phyloP scores from a whole-genome alignment of 1,284 basidiomycete species.

The Trichosporon sp. region DNA sequence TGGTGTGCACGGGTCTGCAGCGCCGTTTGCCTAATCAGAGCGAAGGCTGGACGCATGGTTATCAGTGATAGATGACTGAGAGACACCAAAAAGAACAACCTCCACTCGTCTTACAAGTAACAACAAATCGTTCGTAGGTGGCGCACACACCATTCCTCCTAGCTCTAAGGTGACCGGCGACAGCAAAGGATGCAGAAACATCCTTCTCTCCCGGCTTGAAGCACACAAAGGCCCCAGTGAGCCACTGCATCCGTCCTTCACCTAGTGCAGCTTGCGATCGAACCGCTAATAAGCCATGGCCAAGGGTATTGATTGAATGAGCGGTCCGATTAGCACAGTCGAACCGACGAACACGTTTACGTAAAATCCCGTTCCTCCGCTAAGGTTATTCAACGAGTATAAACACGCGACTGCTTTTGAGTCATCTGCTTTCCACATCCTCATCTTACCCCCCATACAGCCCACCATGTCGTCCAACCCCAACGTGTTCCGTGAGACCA shows the following conservation, averaged over 20 bases:
- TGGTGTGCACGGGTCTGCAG: background rate
- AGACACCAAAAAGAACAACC: background rate
- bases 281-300: too few species aligned
- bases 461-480: slow-evolving; percentile 9
- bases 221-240: too few species aligned
- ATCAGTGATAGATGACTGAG: background rate
- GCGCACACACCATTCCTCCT: too few species aligned
- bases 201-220: too few species aligned
- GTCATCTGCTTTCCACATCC: background rate
- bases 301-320: too few species aligned
- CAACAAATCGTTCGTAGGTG: background rate
- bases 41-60: background rate
- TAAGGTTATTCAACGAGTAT: background rate
- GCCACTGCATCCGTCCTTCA: too few species aligned
- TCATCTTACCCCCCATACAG: background rate
- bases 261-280: too few species aligned
- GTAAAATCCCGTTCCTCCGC: slow-evolving; percentile 3
- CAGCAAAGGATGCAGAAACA: too few species aligned
- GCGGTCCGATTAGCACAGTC: background rate
- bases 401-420: slow-evolving; percentile 24
- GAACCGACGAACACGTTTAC: slow-evolving; percentile 2
- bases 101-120: background rate
- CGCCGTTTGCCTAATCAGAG: background rate
- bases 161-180: too few species aligned
- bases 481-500: slow-evolving; percentile 23